phyloP scores from a whole-genome alignment of 371 early-diverging fungal species.

The Cladochytrium tenue region DNA sequence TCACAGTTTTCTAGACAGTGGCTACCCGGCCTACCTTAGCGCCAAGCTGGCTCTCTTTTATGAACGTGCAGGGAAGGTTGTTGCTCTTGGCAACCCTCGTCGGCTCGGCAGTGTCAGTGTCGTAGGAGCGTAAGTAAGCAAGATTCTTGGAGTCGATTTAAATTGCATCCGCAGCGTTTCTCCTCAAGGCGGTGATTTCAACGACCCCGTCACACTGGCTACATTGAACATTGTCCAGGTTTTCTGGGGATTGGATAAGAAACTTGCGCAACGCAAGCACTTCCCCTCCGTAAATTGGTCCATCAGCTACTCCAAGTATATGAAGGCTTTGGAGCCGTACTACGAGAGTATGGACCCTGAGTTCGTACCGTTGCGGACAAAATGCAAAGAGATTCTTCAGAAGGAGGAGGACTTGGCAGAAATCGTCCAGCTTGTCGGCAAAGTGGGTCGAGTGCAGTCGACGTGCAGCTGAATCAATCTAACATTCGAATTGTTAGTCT shows the following conservation, averaged over 20 bases:
- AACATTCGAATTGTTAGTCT: conserved; percentile 44
- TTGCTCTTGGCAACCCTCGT: conserved; percentile 93
- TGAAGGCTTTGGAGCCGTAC: conserved; percentile 93
- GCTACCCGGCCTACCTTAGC: conserved; percentile 99
- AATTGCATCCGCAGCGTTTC: conserved; percentile 71
- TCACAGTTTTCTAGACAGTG: conserved; percentile 69
- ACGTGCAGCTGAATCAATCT: neutral
- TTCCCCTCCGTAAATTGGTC: conserved; percentile 99
- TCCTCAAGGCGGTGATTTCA: conserved; percentile 99
- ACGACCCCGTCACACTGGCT: conserved; percentile 99
- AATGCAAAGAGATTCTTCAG: conserved; percentile 98
- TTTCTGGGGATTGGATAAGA: conserved; percentile 99
- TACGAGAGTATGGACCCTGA: conserved; percentile 95
- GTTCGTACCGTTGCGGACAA: conserved; percentile 87
- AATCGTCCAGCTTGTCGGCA: conserved; percentile 99
- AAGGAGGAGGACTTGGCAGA: conserved; percentile 98
- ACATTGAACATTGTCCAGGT: conserved; percentile 99
- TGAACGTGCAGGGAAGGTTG: conserved; percentile 98
- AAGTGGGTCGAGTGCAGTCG: conserved; percentile 42
- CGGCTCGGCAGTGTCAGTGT: conserved; percentile 97
- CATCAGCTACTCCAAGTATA: conserved; percentile 98
- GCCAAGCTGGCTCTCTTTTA: conserved; percentile 99
- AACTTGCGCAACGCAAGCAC: conserved; percentile 99
- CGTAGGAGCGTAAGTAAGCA: conserved; percentile 87
- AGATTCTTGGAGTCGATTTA: conserved; percentile 9